Evolutionary conservation across 352 stramenopile species (phyloP), one percentile per base, ranked within the genome.

Genomic region (Pythium periplocum): DNA sequence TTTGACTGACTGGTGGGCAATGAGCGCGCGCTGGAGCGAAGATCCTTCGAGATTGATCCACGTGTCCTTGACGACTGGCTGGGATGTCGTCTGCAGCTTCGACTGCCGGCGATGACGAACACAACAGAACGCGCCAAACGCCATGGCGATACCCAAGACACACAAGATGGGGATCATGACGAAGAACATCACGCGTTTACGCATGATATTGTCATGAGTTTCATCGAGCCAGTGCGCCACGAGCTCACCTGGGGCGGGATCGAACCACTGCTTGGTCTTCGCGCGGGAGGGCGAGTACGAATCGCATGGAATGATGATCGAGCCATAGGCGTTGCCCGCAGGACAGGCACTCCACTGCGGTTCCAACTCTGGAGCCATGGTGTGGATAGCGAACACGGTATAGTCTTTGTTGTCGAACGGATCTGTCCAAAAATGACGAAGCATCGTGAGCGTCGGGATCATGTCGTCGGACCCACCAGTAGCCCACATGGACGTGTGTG

Each of bases 371-470:
- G 9, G 9, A 4, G 45, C n/a, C 1, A 30, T 42, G 34, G 45
- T 60, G 37, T 60, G 53, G 53, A 60, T 60, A 6, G 53, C 53
- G n/a, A 45, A 30, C 30, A 60, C 46, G 7, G 33, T 26, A 12
- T 60, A 53, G 6, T 12, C 32, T 6, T 35, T 49, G 30, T 42
- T 38, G 32, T 11, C 17, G 5, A 26, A 26, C 17, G 17, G 17
- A 26, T 48, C 45, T 2, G 6, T 37, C 53, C 53, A 60, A 7
- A 34, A 17, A 35, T 60, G 53, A 26, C 38, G 43, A 0, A 40
- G 30, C 11, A 60, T 11, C 31, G 2, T 1, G 11, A 60, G 48
- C 43, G 40, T 42, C 31, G 53, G 53, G n/a, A 60, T 49, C 30
- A 36, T n/a, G 2, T 17, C n/a, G 3, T 53, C 45, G 31, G 37